Percentiles rank a stretch among this genome's conserved stretches.
These are phyloP conservation scores for carrot (Daucus carota) DNA, from an alignment of 129 eudicot genomes.

Conservation along the genomic window DNA sequence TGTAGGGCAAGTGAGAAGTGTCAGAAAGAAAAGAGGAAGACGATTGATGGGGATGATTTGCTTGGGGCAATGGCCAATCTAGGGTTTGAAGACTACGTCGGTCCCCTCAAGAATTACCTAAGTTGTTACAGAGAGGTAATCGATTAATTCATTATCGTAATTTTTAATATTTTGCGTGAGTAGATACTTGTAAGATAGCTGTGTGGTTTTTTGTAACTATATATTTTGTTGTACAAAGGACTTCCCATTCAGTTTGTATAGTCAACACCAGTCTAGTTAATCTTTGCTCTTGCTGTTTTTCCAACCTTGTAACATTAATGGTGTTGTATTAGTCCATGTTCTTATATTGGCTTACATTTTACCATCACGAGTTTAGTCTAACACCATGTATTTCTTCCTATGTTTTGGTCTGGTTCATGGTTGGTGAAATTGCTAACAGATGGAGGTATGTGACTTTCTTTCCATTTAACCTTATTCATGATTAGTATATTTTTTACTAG, in stretches of 20 bases:
- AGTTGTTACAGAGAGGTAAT: conserved; percentile 54
- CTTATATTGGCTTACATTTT: not conserved
- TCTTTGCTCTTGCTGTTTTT: not conserved
- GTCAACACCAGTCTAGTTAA: too few relatives aligned
- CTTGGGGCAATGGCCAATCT: conserved; percentile 71
- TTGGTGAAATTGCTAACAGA: conserved; percentile 24
- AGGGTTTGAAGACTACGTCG: conserved; percentile 56
- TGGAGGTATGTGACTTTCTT: conserved; percentile 38
- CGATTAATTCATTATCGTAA: not conserved
- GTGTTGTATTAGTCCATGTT: not conserved
- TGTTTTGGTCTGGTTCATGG: conserved; percentile 4
- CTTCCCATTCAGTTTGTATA: too few relatives aligned
- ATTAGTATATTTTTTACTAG: not conserved
- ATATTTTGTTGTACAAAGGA: too few relatives aligned
- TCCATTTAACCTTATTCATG: not conserved
- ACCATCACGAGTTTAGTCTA: not conserved
- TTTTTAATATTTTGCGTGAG: not conserved
- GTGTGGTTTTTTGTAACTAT: not conserved
- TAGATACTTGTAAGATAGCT: not conserved
- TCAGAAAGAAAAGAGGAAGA: conserved; percentile 58
- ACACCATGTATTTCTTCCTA: not conserved
- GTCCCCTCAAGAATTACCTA: conserved; percentile 55
- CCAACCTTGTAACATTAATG: not conserved
- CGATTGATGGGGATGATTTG: conserved; percentile 56
- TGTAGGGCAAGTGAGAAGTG: conserved; percentile 63